Evolutionary conservation across 2,329 filamentous ascomycete genomes (phyloP).

Genomic region (Pseudocercospora fijiensis): DNA sequence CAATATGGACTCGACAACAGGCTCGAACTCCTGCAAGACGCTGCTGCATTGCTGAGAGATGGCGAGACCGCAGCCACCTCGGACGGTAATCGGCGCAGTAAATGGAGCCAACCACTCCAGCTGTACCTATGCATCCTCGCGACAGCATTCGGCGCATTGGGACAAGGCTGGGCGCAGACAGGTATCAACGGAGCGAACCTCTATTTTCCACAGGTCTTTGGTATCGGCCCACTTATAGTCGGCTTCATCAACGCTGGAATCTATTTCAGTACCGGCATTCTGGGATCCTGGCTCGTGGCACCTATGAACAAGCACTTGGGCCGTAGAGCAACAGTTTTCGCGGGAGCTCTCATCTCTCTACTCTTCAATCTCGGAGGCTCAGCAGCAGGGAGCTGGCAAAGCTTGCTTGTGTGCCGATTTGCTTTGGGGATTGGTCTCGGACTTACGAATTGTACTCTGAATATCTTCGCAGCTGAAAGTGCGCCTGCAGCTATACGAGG

Average conservation of each 20-base stretch:
- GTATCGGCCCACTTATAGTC: conserved; percentile 26
- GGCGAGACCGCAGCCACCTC: background rate
- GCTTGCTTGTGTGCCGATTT: conserved; percentile 67
- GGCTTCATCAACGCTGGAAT: conserved; percentile 53
- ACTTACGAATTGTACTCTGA: conserved; percentile 45
- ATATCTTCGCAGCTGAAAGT: conserved; percentile 42
- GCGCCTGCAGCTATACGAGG: conserved; percentile 51
- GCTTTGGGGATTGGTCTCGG: conserved; percentile 61
- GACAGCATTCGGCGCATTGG: conserved; percentile 11
- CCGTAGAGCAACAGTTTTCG: conserved; percentile 40
- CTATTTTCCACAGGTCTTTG: conserved; percentile 29
- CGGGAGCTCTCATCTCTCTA: conserved; percentile 50
- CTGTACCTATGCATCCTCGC: conserved; percentile 48
- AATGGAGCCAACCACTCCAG: conserved; percentile 8
- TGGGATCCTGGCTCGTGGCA: conserved; percentile 54
- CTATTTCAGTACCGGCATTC: conserved; percentile 42
- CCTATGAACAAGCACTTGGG: conserved; percentile 35
- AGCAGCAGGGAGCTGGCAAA: conserved; percentile 58
- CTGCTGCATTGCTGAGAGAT: background rate
- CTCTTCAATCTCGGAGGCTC: conserved; percentile 63
- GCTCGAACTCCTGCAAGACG: background rate
- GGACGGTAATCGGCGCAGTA: background rate
- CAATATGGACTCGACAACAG: conserved; percentile 3
- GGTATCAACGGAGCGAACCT: conserved; percentile 36
- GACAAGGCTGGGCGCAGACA: conserved; percentile 37